Percentiles rank a stretch among this genome's conserved stretches.
Evolutionary conservation across 345 rosid genomes (phyloP).

Genomic region (Limnanthes douglasii): DNA sequence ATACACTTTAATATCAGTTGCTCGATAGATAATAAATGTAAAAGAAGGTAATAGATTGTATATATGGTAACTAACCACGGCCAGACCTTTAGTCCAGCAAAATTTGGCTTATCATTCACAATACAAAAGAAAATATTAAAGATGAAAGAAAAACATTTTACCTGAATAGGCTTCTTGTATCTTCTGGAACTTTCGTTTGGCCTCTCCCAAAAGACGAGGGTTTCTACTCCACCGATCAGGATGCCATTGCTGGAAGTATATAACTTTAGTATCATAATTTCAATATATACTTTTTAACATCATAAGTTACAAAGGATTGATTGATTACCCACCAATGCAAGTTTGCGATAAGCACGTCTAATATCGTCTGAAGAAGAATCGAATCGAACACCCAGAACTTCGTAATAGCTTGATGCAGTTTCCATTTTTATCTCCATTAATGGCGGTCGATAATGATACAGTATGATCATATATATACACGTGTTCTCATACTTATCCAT

Average conservation of each 20-base stretch:
- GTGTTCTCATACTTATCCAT: too few species aligned
- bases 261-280: background rate
- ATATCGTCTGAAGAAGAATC: conserved; percentile 78
- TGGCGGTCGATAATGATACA: too few species aligned
- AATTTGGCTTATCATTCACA: background rate
- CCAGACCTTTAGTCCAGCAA: too few species aligned
- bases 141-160: conserved; percentile 11
- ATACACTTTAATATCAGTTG: too few species aligned
- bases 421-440: too few species aligned
- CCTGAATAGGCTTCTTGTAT: conserved; percentile 94
- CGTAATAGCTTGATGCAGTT: conserved; percentile 39
- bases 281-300: background rate
- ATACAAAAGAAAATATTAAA: background rate
- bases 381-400: conserved; percentile 62
- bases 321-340: conserved; percentile 52
- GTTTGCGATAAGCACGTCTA: conserved; percentile 72
- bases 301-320: background rate
- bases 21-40: too few species aligned
- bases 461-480: too few species aligned
- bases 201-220: conserved; percentile 51
- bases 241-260: conserved; percentile 63
- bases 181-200: conserved; percentile 77
- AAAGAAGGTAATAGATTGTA: too few species aligned
- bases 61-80: too few species aligned
- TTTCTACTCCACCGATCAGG: conserved; percentile 57